phyloP scores from a whole-genome alignment of 345 rosid species.

The Aquilaria malaccensis region DNA sequence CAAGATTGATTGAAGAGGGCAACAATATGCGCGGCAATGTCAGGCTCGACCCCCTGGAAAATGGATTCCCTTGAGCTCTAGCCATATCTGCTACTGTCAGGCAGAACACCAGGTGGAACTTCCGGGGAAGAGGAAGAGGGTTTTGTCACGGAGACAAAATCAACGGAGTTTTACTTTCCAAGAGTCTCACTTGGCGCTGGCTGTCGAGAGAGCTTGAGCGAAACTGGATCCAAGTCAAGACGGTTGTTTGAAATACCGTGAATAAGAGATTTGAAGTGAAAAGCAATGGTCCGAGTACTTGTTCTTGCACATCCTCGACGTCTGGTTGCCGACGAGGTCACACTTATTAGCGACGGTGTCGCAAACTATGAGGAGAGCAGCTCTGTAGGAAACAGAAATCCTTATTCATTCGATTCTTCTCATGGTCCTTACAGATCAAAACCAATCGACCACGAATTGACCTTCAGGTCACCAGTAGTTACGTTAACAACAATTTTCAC shows the following conservation, averaged over 20 bases:
- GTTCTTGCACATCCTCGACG: conserved; percentile 59
- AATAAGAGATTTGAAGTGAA: conserved; percentile 28
- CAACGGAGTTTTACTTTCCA: conserved; percentile 90
- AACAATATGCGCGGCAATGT: conserved; percentile 14
- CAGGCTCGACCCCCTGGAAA: conserved; percentile 41
- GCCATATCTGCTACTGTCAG: conserved; percentile 80
- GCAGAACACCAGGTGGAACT: conserved; percentile 39
- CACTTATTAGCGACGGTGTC: conserved; percentile 13
- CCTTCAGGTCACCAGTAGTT: no score
- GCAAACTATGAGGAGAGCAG: no score
- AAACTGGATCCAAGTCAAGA: conserved; percentile 63
- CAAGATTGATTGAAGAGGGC: conserved; percentile 31
- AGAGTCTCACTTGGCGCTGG: conserved; percentile 46
- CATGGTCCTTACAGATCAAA: no score
- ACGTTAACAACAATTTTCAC: no score
- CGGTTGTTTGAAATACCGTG: conserved; percentile 30
- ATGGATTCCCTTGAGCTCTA: conserved; percentile 90
- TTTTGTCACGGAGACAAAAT: conserved; percentile 53
- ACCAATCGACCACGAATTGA: no score
- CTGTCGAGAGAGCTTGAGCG: conserved; percentile 46
- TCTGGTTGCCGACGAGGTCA: conserved; percentile 78
- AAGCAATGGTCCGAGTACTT: conserved; percentile 42
- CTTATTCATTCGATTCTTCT: no score
- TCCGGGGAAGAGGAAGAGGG: conserved; percentile 31
- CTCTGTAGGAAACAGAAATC: no score